phyloP scores from a whole-genome alignment of 768 basidiomycete species.

The Trametes villosa region DNA sequence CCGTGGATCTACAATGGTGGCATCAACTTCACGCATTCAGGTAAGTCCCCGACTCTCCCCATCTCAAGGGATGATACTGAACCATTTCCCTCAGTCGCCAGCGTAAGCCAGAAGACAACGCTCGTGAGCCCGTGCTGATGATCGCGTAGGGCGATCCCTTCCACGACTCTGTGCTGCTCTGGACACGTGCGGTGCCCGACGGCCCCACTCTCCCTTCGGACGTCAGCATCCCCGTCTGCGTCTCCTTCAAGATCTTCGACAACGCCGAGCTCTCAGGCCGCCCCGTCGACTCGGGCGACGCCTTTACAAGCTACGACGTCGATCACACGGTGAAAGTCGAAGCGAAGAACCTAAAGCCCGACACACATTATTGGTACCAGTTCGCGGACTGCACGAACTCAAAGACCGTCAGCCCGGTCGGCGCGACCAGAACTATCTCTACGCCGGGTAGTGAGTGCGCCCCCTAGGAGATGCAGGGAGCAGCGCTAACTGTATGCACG shows the following conservation, averaged over 20 bases:
- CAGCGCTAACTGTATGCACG: not conserved
- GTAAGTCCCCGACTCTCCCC: constrained; percentile 29
- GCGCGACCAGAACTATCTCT: constrained; percentile 55
- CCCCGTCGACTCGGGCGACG: constrained; percentile 48
- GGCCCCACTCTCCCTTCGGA: constrained; percentile 39
- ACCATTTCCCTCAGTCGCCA: constrained; percentile 43
- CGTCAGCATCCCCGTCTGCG: constrained; percentile 55
- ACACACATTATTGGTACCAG: constrained; percentile 58
- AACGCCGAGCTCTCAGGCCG: constrained; percentile 40
- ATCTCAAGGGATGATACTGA: not conserved
- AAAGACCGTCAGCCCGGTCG: constrained; percentile 48
- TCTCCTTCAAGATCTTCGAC: constrained; percentile 49
- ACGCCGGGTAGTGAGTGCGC: constrained; percentile 47
- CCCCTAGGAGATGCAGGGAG: no score
- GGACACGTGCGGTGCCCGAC: constrained; percentile 56
- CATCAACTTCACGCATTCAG: constrained; percentile 52
- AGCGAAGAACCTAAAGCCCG: constrained; percentile 51
- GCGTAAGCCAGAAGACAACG: constrained; percentile 38
- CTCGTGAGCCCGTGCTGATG: not conserved
- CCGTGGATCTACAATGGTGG: constrained; percentile 55
- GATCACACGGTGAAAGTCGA: constrained; percentile 67
- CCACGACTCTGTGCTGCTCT: constrained; percentile 56
- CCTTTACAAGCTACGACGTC: constrained; percentile 59
- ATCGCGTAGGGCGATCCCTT: constrained; percentile 53
- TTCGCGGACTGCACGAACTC: constrained; percentile 59